phyloP scores from a whole-genome alignment of 768 basidiomycete genomes.

The Russula compacta region DNA sequence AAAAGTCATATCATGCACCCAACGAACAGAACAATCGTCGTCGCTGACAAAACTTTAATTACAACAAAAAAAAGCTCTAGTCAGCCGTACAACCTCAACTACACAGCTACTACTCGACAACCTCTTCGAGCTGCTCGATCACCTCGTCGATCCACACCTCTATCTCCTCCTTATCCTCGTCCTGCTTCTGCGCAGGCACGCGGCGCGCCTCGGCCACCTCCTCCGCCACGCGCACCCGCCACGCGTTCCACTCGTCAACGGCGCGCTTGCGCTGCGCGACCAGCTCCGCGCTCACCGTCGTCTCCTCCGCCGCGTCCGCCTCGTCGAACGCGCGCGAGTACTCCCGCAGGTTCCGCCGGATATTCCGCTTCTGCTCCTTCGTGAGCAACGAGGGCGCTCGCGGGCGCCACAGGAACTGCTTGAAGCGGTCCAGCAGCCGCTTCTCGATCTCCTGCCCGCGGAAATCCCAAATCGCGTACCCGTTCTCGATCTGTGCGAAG shows the following conservation, averaged over 20 bases:
- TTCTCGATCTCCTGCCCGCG: constrained; percentile 91
- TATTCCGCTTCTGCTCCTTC: constrained; percentile 78
- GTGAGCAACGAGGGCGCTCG: constrained; percentile 82
- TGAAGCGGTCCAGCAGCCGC: constrained; percentile 87
- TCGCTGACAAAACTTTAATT: too few relatives aligned
- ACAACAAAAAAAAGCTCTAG: too few relatives aligned
- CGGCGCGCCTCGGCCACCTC: constrained; percentile 51
- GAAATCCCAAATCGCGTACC: constrained; percentile 97
- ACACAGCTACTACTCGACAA: constrained; percentile 36
- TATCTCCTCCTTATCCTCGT: constrained; percentile 74
- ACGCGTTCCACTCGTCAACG: constrained; percentile 99
- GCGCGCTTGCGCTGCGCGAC: constrained; percentile 83
- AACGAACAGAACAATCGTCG: too few relatives aligned
- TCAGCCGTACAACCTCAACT: too few relatives aligned
- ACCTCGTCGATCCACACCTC: constrained; percentile 93
- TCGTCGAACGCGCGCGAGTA: constrained; percentile 91
- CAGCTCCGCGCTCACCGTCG: constrained; percentile 88
- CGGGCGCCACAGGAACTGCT: constrained; percentile 98
- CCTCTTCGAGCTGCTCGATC: constrained; percentile 79
- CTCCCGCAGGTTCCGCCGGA: constrained; percentile 85
- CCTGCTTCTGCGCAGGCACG: constrained; percentile 29
- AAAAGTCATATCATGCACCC: too few relatives aligned
- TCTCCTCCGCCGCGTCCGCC: constrained; percentile 93
- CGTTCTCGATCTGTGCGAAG: constrained; percentile 75
- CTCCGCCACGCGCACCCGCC: constrained; percentile 67